Percentiles rank a stretch among this genome's conserved stretches.
phyloP scores from a whole-genome alignment of 805 yeast genomes.

The Saccharomycopsis selenospora region DNA sequence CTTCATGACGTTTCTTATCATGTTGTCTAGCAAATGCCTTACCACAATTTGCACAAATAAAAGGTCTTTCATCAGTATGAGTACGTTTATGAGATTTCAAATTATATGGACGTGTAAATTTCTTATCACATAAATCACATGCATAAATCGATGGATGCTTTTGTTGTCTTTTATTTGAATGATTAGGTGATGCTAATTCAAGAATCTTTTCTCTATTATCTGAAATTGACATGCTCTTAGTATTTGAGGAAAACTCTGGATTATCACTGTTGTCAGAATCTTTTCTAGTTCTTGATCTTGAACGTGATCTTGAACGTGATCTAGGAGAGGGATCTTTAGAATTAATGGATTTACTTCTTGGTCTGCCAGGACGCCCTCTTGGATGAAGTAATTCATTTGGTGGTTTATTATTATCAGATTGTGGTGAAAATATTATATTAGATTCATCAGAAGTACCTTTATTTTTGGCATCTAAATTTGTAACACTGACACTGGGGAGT shows the following conservation, averaged over 20 bases:
- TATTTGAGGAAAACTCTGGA: slow-evolving; percentile 14
- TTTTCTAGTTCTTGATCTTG: slow-evolving; percentile 28
- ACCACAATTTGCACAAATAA: slow-evolving; percentile 63
- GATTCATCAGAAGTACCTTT: slow-evolving; percentile 21
- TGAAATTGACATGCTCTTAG: slow-evolving; percentile 1
- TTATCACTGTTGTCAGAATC: slow-evolving; percentile 26
- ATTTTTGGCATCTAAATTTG: slow-evolving; percentile 8
- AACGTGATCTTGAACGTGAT: slow-evolving; percentile 29
- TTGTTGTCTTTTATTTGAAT: slow-evolving; percentile 48
- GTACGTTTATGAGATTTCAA: slow-evolving; percentile 86
- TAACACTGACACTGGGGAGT: slow-evolving; percentile 20
- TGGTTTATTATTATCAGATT: neutral
- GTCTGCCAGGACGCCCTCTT: slow-evolving; percentile 35
- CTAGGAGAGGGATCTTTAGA: slow-evolving; percentile 18
- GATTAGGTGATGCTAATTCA: slow-evolving; percentile 56
- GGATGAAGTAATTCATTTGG: slow-evolving; percentile 26
- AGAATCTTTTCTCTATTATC: slow-evolving; percentile 44
- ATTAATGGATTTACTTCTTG: slow-evolving; percentile 22
- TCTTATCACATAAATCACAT: slow-evolving; percentile 77
- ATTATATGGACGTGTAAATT: slow-evolving; percentile 89
- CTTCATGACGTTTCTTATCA: slow-evolving; percentile 70
- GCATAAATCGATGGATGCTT: slow-evolving; percentile 69
- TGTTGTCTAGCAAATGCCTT: slow-evolving; percentile 79
- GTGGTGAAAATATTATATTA: slow-evolving; percentile 10
- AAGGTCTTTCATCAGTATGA: slow-evolving; percentile 80